phyloP scores from a whole-genome alignment of 768 basidiomycete genomes.

The Clavulina sp. region DNA sequence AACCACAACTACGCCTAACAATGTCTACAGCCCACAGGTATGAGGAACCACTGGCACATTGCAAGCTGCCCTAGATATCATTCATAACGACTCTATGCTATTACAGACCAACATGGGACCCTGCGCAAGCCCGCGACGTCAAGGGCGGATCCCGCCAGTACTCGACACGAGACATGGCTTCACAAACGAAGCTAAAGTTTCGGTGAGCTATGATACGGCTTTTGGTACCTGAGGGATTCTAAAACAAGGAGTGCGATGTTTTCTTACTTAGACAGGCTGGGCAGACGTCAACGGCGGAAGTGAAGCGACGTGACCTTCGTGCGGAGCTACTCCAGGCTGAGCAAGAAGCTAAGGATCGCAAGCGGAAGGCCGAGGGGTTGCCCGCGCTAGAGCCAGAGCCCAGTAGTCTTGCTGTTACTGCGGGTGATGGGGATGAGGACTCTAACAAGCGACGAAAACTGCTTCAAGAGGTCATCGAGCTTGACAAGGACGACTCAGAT shows the following conservation, averaged over 20 bases:
- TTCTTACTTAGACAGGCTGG: conserved; percentile 56
- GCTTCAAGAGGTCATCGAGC: conserved; percentile 65
- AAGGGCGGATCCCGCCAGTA: conserved; percentile 85
- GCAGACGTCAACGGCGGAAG: conserved; percentile 66
- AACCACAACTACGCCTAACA: neutral
- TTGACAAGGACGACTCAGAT: conserved; percentile 83
- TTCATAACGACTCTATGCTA: no score
- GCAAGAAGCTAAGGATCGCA: conserved; percentile 72
- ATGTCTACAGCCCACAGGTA: conserved; percentile 3
- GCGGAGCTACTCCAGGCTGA: conserved; percentile 75
- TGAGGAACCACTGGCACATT: neutral
- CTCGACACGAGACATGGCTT: conserved; percentile 84
- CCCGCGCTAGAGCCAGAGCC: conserved; percentile 16
- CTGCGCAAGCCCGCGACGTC: conserved; percentile 83
- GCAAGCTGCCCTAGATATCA: neutral
- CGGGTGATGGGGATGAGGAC: conserved; percentile 40
- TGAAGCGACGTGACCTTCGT: conserved; percentile 61
- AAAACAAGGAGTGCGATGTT: neutral
- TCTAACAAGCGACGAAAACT: conserved; percentile 71
- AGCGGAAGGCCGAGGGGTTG: conserved; percentile 74
- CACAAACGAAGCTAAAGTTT: conserved; percentile 97
- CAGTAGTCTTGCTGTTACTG: neutral
- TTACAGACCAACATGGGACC: conserved; percentile 90
- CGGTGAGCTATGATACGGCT: conserved; percentile 31
- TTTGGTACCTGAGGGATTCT: neutral